A percentile compares a stretch with the other conserved stretches of the same genome.
These are phyloP conservation scores for Calcarisporium arbuscula DNA, from an alignment of 2,329 filamentous ascomycete genomes.

Conservation along the genomic window DNA sequence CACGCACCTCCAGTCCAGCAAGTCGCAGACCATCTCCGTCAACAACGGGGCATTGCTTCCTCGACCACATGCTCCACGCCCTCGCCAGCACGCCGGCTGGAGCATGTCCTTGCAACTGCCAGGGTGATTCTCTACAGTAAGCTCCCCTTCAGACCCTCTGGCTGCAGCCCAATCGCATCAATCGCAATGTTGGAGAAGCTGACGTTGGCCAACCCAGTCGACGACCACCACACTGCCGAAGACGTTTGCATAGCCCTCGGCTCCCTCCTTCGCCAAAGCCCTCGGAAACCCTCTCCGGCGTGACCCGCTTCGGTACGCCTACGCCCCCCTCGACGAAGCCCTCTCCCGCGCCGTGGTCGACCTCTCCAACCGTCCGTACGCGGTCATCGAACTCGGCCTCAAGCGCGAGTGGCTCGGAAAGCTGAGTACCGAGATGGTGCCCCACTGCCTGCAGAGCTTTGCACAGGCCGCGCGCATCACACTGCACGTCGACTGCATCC, in stretches of 20 bases:
- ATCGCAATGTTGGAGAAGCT: too few species aligned
- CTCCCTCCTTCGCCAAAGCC: constrained; percentile 71
- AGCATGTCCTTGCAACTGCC: constrained; percentile 74
- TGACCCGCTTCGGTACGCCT: constrained; percentile 84
- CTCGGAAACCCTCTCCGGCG: constrained; percentile 75
- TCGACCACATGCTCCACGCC: constrained; percentile 98
- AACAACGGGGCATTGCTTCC: constrained; percentile 92
- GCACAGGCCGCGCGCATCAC: constrained; percentile 85
- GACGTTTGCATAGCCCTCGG: constrained; percentile 91
- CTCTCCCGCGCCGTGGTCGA: constrained; percentile 91
- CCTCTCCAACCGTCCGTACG: constrained; percentile 84
- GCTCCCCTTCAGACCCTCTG: constrained; percentile 19
- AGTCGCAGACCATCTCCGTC: constrained; percentile 78
- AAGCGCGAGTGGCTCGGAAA: constrained; percentile 90
- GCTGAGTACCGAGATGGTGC: constrained; percentile 92
- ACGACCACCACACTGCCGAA: constrained; percentile 98
- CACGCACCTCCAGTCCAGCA: constrained; percentile 83
- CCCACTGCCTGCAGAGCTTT: constrained; percentile 91
- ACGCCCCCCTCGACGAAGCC: constrained; percentile 91
- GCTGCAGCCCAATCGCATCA: neutral
- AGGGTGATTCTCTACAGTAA: constrained; percentile 87
- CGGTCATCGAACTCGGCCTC: constrained; percentile 76
- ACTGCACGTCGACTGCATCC: constrained; percentile 88
- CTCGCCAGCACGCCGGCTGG: constrained; percentile 92
- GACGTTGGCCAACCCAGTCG: constrained; percentile 51